Percentiles rank a stretch among this genome's conserved stretches.
phyloP scores from a whole-genome alignment of 2,329 filamentous ascomycete genomes.

The Keithomyces neogunnii region DNA sequence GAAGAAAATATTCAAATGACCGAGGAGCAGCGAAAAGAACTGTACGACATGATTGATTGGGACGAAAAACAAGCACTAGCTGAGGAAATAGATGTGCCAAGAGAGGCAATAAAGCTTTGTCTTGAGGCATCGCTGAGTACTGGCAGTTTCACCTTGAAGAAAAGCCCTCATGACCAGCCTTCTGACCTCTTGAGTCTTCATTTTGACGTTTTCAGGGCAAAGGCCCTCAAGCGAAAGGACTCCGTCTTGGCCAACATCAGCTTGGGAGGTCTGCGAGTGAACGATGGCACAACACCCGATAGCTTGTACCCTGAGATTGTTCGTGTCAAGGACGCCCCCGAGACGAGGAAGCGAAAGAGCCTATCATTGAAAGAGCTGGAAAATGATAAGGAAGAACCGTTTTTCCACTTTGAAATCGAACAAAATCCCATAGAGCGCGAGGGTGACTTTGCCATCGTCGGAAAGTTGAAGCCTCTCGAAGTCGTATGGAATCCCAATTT shows the following conservation, averaged over 20 bases:
- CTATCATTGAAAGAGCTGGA: conserved; percentile 48
- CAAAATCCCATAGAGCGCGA: conserved; percentile 90
- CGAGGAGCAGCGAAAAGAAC: conserved; percentile 89
- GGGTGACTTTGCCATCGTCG: conserved; percentile 81
- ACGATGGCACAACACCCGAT: conserved; percentile 88
- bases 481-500: conserved; percentile 97
- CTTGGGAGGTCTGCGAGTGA: conserved; percentile 85
- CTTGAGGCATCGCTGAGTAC: conserved; percentile 89
- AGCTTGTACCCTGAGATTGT: conserved; percentile 94
- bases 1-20: conserved; percentile 80
- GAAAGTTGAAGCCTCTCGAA: conserved; percentile 91
- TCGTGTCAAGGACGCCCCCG: conserved; percentile 79
- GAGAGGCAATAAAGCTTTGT: conserved; percentile 87
- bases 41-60: conserved; percentile 97
- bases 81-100: conserved; percentile 80
- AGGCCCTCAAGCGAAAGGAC: conserved; percentile 81
- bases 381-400: conserved; percentile 53
- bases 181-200: conserved; percentile 82
- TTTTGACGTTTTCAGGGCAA: conserved; percentile 91
- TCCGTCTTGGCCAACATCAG: conserved; percentile 84
- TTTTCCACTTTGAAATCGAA: conserved; percentile 90
- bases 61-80: conserved; percentile 88
- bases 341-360: conserved; percentile 35
- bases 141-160: conserved; percentile 89
- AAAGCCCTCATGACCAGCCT: conserved; percentile 50